Base-by-base conservation (phyloP, 352 stramenopile genomes). In the Globisporangium ultimum region DNA sequence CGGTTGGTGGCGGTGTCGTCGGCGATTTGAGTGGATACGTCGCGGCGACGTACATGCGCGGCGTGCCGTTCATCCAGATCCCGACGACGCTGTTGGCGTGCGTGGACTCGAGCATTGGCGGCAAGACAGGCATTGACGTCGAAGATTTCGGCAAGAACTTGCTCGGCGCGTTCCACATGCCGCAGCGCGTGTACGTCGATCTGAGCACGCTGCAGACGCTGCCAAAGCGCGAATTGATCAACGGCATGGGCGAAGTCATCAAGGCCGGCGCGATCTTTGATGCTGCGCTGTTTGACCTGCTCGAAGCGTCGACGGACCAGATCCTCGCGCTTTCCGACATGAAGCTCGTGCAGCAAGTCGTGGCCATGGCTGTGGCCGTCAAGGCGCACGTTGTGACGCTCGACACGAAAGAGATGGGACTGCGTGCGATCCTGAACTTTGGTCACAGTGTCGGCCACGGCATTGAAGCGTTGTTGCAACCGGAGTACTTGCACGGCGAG, bases 361-460 rank as follows among this genome's bases (percentile, higher is more conserved):
- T 92, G 7, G 69, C 72, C 32, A 75, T 80, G 47, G 82, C 80
- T 1, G 82, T 85, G 45, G 68, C 97, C 61, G 97, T 98, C 59
- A 99, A 99, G 75, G 91, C 95, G 22, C 87, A 88, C 43, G 95
- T 99, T 22, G 97, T 99, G 13, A 97, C 95, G 36, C 74, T 88
- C 13, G 97, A 99, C 69, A 96, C 97, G 53, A 95, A 96, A 68
- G 97, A 99, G 72, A 95, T 94, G 60, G 97, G 96, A 1, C 60
- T 98, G 24, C 85, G 97, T 15, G 97, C 97, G 14, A 99, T 98
- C 38, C 86, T 99, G 40, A 99, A 99, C 78, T 93, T 99, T 60
- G 97, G 97, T n/a, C 97, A 99, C 83, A 99, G 96, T 52, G 97
- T 99, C 63, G 97, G 96, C 56, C 97, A 99, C 72, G 97, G 96